Conservation (phyloP, 208 protist species). For the Herpetomonas samuelpessoai region DNA sequence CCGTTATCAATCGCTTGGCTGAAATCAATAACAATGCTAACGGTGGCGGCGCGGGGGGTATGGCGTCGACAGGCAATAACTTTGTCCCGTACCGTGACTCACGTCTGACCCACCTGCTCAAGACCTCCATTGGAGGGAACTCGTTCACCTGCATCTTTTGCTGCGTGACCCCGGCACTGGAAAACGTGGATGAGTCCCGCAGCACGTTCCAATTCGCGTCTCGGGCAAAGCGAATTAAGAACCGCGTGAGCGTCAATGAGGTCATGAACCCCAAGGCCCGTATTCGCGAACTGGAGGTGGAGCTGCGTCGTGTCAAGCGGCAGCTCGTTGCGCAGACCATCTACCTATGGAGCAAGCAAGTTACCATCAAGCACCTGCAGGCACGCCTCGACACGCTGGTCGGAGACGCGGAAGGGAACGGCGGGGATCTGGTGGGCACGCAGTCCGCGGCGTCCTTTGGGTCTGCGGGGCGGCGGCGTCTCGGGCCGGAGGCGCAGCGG, state of each 20-base stretch:
- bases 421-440: not conserved
- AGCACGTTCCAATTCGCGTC: slow-evolving; percentile 82
- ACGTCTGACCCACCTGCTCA: slow-evolving; percentile 92
- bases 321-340: slow-evolving; percentile 59
- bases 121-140: slow-evolving; percentile 94
- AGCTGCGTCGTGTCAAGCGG: slow-evolving; percentile 32
- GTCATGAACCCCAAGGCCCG: slow-evolving; percentile 46
- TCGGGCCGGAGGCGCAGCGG: slow-evolving; percentile 28
- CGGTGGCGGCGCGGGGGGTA: slow-evolving; percentile 6
- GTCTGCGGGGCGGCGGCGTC: not conserved
- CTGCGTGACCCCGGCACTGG: slow-evolving; percentile 63
- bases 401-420: not conserved
- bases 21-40: slow-evolving; percentile 10
- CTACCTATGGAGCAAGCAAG: slow-evolving; percentile 71
- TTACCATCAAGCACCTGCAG: slow-evolving; percentile 37
- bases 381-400: slow-evolving; percentile 8
- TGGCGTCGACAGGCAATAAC: slow-evolving; percentile 5
- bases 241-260: slow-evolving; percentile 64
- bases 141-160: slow-evolving; percentile 89
- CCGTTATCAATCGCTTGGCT: slow-evolving; percentile 70
- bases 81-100: slow-evolving; percentile 93
- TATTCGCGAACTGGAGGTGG: slow-evolving; percentile 37
- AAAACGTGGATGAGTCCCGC: slow-evolving; percentile 67
- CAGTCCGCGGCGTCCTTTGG: slow-evolving; percentile 3
- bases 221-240: slow-evolving; percentile 63